These are phyloP conservation scores for Cladosporium halotolerans DNA, from an alignment of 2,329 filamentous ascomycete genomes.

Conservation along the genomic window DNA sequence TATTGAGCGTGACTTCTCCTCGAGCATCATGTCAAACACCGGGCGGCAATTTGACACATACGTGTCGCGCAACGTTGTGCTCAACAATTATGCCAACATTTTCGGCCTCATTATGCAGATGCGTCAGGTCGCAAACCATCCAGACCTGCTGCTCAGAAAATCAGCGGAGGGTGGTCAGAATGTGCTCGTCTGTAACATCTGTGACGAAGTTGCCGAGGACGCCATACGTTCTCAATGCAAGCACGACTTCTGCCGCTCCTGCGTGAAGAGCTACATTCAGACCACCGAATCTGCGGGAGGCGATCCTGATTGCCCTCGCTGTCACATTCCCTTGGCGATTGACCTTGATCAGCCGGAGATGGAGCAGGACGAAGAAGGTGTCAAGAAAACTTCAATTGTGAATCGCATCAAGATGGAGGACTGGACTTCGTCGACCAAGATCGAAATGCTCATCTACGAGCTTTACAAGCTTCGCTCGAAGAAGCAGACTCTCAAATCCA, in stretches of 20 bases:
- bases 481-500: constrained; percentile 90
- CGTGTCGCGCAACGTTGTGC: constrained; percentile 83
- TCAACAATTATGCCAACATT: constrained; percentile 97
- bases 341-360: constrained; percentile 94
- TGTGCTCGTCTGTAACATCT: constrained; percentile 85
- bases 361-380: constrained; percentile 76
- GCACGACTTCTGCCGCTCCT: constrained; percentile 84
- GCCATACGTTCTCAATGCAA: constrained; percentile 86
- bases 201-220: constrained; percentile 92
- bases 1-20: constrained; percentile 90
- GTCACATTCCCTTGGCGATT: constrained; percentile 82
- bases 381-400: constrained; percentile 96
- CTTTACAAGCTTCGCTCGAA: constrained; percentile 86
- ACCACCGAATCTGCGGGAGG: constrained; percentile 62
- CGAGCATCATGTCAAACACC: constrained; percentile 90
- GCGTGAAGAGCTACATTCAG: constrained; percentile 71
- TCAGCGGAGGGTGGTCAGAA: constrained; percentile 81
- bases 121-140: constrained; percentile 95
- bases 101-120: constrained; percentile 99
- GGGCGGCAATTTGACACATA: constrained; percentile 91
- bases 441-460: constrained; percentile 91
- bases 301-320: constrained; percentile 71
- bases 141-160: constrained; percentile 88
- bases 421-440: constrained; percentile 97
- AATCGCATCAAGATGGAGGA: constrained; percentile 98